Base-by-base conservation (phyloP, 805 yeast species). In the Barnettozyma siamensis region DNA sequence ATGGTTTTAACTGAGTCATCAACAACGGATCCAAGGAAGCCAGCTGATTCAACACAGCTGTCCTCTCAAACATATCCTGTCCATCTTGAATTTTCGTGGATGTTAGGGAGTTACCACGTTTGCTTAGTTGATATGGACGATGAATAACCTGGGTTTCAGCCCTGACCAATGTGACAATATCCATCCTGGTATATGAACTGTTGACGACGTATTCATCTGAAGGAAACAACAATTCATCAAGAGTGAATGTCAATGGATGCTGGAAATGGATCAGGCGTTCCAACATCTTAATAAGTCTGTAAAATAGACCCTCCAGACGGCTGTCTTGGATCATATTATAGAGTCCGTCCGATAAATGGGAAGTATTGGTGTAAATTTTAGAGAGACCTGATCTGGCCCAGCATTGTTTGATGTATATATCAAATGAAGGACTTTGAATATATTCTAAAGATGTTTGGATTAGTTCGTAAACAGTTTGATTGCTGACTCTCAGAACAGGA, bases 141-240 rank as follows among this genome's bases (percentile, higher is more conserved):
- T 33, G 37, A 17, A 33, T 37, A 12, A 32, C 21, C 20, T 37
- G 43, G 8, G 18, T 29, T 16, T 47, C 47, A 7, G 41, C 15
- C 35, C 46, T 48, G 5, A 47, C 41, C 4, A 43, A 18, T 3
- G 50, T 43, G 8, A 53, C 58, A 21, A 66, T 62, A 28, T 66
- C 70, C n/a, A 47, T 49, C 33, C 66, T 68, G 2, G 57, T 45
- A n/a, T 60, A 38, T 31, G 56, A 59, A n/a, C 41, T 50, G 40
- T 65, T 64, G 11, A 38, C 30, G 7, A 67, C 58, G 11, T 43
- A 49, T 41, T 67, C 72, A 40, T 65, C 67, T 2, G 43, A 38
- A 1, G 72, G 72, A 41, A 66, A 65, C 23, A 67, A 34, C 15
- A 65, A 41, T 16, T 59, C 51, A 33, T 64, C 63, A 12, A 66